phyloP scores from a whole-genome alignment of 306 rosid genomes.

The Ammopiptanthus mongolicus region DNA sequence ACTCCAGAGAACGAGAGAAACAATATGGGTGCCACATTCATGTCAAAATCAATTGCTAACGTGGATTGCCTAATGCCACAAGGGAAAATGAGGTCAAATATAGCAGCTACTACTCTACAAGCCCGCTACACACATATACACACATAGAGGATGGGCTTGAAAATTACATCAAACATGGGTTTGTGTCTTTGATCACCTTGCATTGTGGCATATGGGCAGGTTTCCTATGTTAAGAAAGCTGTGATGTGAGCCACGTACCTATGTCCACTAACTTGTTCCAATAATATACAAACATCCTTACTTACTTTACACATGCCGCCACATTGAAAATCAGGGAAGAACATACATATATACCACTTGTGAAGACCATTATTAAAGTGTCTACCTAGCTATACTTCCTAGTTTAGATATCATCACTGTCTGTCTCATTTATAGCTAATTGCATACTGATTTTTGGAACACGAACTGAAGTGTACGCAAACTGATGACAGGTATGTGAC shows the following conservation, averaged over 20 bases:
- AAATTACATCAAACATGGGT: slow-evolving; percentile 24
- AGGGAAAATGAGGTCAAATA: slow-evolving; percentile 10
- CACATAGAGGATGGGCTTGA: slow-evolving; percentile 22
- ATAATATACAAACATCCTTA: neutral
- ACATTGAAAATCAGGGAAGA: neutral
- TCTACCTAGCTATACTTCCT: neutral
- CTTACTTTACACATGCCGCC: neutral
- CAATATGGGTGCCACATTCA: neutral
- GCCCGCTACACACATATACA: neutral
- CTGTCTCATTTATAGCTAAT: neutral
- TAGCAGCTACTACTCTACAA: neutral
- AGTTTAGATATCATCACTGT: neutral
- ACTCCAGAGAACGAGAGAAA: neutral
- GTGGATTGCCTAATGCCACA: neutral
- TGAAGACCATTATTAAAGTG: neutral
- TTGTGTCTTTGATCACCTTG: slow-evolving; percentile 18
- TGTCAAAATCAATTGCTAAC: neutral
- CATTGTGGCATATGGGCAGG: slow-evolving; percentile 17
- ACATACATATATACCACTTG: neutral
- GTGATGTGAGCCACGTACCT: slow-evolving; percentile 20
- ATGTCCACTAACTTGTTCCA: neutral
- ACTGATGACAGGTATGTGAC: neutral
- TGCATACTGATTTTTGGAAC: neutral
- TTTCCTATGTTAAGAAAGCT: neutral
- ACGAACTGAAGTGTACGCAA: neutral